phyloP scores from a whole-genome alignment of 176 grass and related monocot genomes.

The Phoenix dactylifera region DNA sequence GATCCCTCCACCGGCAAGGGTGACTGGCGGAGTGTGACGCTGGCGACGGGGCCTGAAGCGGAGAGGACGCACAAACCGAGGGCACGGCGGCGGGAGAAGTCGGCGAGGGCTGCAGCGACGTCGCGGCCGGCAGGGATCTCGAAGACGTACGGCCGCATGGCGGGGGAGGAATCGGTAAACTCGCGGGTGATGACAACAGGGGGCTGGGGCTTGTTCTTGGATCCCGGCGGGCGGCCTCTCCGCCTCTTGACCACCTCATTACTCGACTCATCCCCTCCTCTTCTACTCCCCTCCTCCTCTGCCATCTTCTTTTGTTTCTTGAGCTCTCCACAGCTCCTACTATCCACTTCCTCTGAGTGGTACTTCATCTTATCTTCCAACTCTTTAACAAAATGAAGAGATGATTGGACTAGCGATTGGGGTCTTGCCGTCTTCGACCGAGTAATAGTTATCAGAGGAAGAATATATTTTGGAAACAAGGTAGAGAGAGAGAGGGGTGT shows the following conservation, averaged over 20 bases:
- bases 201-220: constrained; percentile 89
- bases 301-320: constrained; percentile 26
- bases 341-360: constrained; percentile 70
- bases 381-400: background rate
- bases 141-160: constrained; percentile 82
- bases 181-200: constrained; percentile 81
- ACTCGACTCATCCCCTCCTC: constrained; percentile 45
- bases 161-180: constrained; percentile 34
- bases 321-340: constrained; percentile 34
- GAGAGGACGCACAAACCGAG: constrained; percentile 75
- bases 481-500: background rate
- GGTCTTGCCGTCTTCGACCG: no score
- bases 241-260: constrained; percentile 59
- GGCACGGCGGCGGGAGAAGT: constrained; percentile 42
- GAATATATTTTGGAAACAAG: no score
- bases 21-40: constrained; percentile 61
- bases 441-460: no score
- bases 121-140: constrained; percentile 79
- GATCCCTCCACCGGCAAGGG: no score
- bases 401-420: background rate
- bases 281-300: no score
- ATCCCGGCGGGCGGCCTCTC: constrained; percentile 66
- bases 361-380: constrained; percentile 37
- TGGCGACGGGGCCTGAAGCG: constrained; percentile 52
- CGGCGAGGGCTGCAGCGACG: constrained; percentile 46